These are phyloP conservation scores for Candida broadrunensis DNA, from an alignment of 805 yeast genomes.

Conservation along the genomic window DNA sequence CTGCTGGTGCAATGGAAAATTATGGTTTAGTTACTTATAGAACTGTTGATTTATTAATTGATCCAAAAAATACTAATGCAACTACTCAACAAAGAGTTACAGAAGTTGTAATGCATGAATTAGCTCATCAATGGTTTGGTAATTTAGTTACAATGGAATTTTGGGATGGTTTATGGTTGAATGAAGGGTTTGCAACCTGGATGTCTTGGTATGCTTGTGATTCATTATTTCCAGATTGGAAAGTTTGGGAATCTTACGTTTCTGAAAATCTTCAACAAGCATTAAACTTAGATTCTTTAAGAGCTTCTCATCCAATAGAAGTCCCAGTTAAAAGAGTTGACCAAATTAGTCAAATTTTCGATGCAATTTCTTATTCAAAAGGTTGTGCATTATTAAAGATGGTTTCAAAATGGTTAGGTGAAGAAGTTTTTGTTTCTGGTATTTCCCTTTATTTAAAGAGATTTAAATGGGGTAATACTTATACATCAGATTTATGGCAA, in stretches of 20 bases:
- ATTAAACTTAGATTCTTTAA: slow-evolving; percentile 68
- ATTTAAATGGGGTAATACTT: slow-evolving; percentile 76
- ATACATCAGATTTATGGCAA: slow-evolving; percentile 75
- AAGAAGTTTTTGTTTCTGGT: slow-evolving; percentile 72
- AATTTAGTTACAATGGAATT: slow-evolving; percentile 88
- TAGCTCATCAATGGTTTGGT: slow-evolving; percentile 93
- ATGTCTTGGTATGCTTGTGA: slow-evolving; percentile 86
- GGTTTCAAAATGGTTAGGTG: slow-evolving; percentile 80
- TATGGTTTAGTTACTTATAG: slow-evolving; percentile 80
- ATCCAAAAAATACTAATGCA: slow-evolving; percentile 65
- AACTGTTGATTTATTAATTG: slow-evolving; percentile 70
- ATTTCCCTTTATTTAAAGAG: slow-evolving; percentile 73
- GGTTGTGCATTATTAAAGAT: slow-evolving; percentile 78
- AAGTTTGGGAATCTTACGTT: slow-evolving; percentile 82
- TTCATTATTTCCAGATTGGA: slow-evolving; percentile 77
- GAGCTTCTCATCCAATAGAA: slow-evolving; percentile 84
- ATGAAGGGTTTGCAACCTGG: slow-evolving; percentile 90
- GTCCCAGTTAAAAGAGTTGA: slow-evolving; percentile 77
- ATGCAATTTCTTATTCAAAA: slow-evolving; percentile 78
- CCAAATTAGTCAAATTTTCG: slow-evolving; percentile 81
- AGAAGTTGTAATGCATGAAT: slow-evolving; percentile 83
- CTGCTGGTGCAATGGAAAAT: slow-evolving; percentile 90
- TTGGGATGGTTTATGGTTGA: slow-evolving; percentile 90
- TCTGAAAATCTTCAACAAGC: slow-evolving; percentile 75
- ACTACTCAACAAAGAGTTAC: slow-evolving; percentile 71